Evolutionary conservation across 768 basidiomycete species (phyloP).

Genomic region (Boletus pseudopeckii): DNA sequence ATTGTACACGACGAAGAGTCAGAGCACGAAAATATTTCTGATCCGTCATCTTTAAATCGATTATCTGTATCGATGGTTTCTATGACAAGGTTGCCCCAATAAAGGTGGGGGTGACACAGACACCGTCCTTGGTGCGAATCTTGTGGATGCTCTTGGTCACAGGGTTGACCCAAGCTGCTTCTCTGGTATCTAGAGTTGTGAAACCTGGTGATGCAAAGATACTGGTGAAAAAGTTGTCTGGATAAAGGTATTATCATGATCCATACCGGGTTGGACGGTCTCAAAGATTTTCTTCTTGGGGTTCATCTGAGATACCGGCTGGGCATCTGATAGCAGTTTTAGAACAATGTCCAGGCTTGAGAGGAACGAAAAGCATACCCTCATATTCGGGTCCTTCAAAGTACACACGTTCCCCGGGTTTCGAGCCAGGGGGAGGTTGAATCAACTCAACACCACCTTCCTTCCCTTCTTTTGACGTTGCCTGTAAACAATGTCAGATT

Average conservation of each 20-base stretch:
- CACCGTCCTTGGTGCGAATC: slow-evolving; percentile 83
- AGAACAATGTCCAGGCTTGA: background rate
- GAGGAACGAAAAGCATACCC: slow-evolving; percentile 41
- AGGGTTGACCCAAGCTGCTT: slow-evolving; percentile 90
- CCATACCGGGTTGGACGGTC: slow-evolving; percentile 83
- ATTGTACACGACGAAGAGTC: background rate
- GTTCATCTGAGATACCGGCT: slow-evolving; percentile 81
- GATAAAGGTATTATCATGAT: background rate
- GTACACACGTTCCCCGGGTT: slow-evolving; percentile 91
- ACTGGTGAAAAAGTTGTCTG: background rate
- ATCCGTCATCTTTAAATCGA: background rate
- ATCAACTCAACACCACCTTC: slow-evolving; percentile 90
- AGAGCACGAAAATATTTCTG: background rate
- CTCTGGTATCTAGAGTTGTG: slow-evolving; percentile 74
- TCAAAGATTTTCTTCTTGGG: slow-evolving; percentile 99
- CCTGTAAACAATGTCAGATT: slow-evolving; percentile 43
- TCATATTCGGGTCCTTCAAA: slow-evolving; percentile 91
- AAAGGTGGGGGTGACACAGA: slow-evolving; percentile 75
- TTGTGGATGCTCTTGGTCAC: slow-evolving; percentile 72
- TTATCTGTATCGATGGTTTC: slow-evolving; percentile 13
- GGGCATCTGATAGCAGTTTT: slow-evolving; percentile 40
- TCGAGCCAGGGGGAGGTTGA: slow-evolving; percentile 77
- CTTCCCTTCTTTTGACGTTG: slow-evolving; percentile 85
- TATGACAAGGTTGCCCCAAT: slow-evolving; percentile 93
- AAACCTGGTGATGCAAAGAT: slow-evolving; percentile 51